These are phyloP conservation scores for Umbelopsis sp. DNA, from an alignment of 192 early-diverging fungal genomes.

Conservation along the genomic window DNA sequence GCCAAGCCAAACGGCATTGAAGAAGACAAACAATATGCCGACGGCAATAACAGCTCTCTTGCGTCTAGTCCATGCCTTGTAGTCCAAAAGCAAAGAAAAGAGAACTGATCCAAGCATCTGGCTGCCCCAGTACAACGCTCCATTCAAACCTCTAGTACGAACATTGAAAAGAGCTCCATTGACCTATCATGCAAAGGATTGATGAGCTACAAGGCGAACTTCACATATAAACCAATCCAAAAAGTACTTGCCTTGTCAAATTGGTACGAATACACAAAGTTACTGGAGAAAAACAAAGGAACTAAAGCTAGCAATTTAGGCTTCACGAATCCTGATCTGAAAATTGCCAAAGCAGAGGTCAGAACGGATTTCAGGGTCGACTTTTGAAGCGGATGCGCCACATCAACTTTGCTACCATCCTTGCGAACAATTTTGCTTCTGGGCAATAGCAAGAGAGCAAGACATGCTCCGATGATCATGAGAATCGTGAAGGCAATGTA, in stretches of 20 bases:
- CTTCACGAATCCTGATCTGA: slow-evolving; percentile 47
- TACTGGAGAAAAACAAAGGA: slow-evolving; percentile 71
- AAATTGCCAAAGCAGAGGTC: slow-evolving; percentile 48
- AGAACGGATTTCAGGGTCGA: slow-evolving; percentile 34
- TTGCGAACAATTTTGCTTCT: slow-evolving; percentile 56
- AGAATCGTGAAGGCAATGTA: slow-evolving; percentile 69
- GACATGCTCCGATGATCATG: slow-evolving; percentile 58
- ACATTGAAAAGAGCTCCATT: slow-evolving; percentile 64
- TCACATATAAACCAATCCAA: no score
- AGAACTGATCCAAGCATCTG: slow-evolving; percentile 72
- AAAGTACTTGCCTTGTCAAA: slow-evolving; percentile 33
- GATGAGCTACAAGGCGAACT: background rate
- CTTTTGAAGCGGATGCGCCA: slow-evolving; percentile 63
- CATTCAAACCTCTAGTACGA: slow-evolving; percentile 77
- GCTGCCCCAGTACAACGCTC: slow-evolving; percentile 73
- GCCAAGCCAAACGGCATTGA: slow-evolving; percentile 68
- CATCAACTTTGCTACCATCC: slow-evolving; percentile 66
- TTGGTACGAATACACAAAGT: slow-evolving; percentile 83
- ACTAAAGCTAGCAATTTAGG: slow-evolving; percentile 62
- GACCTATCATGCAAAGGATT: slow-evolving; percentile 16
- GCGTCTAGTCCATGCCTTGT: slow-evolving; percentile 50
- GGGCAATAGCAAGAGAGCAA: slow-evolving; percentile 55
- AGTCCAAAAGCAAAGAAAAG: slow-evolving; percentile 70
- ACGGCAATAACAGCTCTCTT: slow-evolving; percentile 69
- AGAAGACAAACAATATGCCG: slow-evolving; percentile 48